Evolutionary conservation across 108 stramenopile species (phyloP).

Genomic region (Skeletonema costatum): DNA sequence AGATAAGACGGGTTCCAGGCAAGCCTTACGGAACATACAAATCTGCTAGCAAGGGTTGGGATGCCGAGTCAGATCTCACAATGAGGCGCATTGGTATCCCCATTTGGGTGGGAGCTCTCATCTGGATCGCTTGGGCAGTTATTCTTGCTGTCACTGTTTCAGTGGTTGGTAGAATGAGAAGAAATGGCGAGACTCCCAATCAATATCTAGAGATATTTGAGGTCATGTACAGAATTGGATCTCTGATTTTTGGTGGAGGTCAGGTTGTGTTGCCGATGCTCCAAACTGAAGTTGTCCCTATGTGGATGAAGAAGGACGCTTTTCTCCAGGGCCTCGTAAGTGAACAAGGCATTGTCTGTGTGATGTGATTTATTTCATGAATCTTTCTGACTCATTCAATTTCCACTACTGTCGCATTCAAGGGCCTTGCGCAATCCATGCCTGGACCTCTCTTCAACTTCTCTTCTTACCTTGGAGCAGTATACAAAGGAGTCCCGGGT

Average conservation of each 20-base stretch:
- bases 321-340: constrained; percentile 63
- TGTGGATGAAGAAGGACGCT: constrained; percentile 84
- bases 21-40: constrained; percentile 51
- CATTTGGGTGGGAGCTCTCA: constrained; percentile 60
- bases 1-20: not conserved
- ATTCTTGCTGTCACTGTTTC: constrained; percentile 58
- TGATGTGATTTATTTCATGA: too few relatives aligned
- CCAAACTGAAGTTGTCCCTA: constrained; percentile 87
- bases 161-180: constrained; percentile 26
- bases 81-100: constrained; percentile 81
- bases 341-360: too few relatives aligned
- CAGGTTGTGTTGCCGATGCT: constrained; percentile 94
- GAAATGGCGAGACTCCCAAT: constrained; percentile 48
- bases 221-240: constrained; percentile 87
- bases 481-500: constrained; percentile 83
- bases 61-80: constrained; percentile 55
- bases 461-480: constrained; percentile 88
- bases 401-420: constrained; percentile 41
- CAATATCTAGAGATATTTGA: constrained; percentile 88
- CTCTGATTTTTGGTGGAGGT: constrained; percentile 93
- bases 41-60: constrained; percentile 63
- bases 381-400: too few relatives aligned
- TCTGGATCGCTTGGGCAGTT: constrained; percentile 69
- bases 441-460: constrained; percentile 91
- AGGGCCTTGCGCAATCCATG: constrained; percentile 65